These are phyloP conservation scores for Pouteria campechiana DNA, from an alignment of 179 eudicot genomes.

Conservation along the genomic window DNA sequence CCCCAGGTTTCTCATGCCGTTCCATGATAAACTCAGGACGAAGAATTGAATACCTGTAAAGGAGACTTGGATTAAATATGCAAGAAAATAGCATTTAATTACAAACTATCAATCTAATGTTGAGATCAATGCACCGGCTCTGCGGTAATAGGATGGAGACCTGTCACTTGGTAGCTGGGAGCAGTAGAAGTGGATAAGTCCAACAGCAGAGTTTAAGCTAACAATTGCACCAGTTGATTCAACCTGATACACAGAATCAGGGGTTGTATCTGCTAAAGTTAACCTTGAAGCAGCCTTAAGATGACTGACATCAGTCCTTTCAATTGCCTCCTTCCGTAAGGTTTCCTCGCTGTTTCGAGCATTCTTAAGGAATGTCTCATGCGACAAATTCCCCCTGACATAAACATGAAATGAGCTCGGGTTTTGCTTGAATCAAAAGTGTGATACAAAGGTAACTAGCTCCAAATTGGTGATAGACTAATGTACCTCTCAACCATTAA, in stretches of 20 bases:
- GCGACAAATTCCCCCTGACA: constrained; percentile 73
- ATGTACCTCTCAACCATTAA: constrained; percentile 95
- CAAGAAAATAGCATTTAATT: neutral
- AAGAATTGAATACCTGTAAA: constrained; percentile 81
- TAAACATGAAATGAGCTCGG: constrained; percentile 4
- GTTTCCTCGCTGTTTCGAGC: constrained; percentile 98
- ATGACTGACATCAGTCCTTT: constrained; percentile 93
- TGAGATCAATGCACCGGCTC: constrained; percentile 33
- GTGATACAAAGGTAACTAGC: neutral
- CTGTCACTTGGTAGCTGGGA: constrained; percentile 98
- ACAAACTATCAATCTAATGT: neutral
- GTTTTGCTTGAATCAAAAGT: neutral
- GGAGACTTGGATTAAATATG: neutral
- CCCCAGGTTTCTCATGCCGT: constrained; percentile 80
- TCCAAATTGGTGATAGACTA: neutral
- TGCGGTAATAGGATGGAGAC: too few species aligned
- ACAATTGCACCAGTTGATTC: constrained; percentile 98
- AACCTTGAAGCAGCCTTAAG: constrained; percentile 58
- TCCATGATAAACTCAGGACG: constrained; percentile 95
- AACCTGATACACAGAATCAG: constrained; percentile 76
- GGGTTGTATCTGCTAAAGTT: constrained; percentile 42
- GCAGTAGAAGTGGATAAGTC: constrained; percentile 88
- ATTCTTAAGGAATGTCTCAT: constrained; percentile 81
- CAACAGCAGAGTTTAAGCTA: constrained; percentile 98
- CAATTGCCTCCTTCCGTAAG: constrained; percentile 89